These are phyloP conservation scores for Pluteus cervinus DNA, from an alignment of 768 basidiomycete species.

Conservation along the genomic window DNA sequence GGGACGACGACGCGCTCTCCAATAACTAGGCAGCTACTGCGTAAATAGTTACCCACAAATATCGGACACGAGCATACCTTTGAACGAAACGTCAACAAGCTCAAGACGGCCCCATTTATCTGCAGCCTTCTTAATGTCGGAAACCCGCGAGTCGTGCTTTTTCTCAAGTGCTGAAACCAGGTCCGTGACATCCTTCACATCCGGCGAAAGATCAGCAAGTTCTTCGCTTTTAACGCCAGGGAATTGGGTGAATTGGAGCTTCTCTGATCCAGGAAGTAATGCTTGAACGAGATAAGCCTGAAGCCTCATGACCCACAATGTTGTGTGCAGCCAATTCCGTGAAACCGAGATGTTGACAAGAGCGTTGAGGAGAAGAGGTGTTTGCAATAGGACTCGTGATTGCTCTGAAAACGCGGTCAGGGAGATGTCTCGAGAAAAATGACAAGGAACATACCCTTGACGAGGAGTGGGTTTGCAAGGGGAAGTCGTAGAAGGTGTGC, in stretches of 20 bases:
- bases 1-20: slow-evolving; percentile 88
- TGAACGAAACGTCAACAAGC: slow-evolving; percentile 77
- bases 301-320: slow-evolving; percentile 73
- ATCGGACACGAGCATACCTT: slow-evolving; percentile 44
- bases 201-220: slow-evolving; percentile 26
- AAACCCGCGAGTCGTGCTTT: slow-evolving; percentile 40
- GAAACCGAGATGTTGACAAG: slow-evolving; percentile 77
- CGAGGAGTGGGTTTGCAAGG: slow-evolving; percentile 44
- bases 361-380: slow-evolving; percentile 69
- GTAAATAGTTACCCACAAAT: background rate
- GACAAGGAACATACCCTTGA: slow-evolving; percentile 47
- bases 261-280: slow-evolving; percentile 50
- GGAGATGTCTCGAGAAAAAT: slow-evolving; percentile 2
- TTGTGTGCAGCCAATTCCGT: slow-evolving; percentile 84
- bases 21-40: slow-evolving; percentile 51
- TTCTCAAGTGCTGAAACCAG: slow-evolving; percentile 45
- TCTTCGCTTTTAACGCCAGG: slow-evolving; percentile 63
- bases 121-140: slow-evolving; percentile 58
- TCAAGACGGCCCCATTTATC: slow-evolving; percentile 72
- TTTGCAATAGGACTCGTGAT: slow-evolving; percentile 60
- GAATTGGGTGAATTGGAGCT: slow-evolving; percentile 60
- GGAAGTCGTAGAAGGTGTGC: slow-evolving; percentile 77
- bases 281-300: slow-evolving; percentile 85
- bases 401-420: slow-evolving; percentile 50
- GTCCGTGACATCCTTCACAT: slow-evolving; percentile 37